phyloP scores from a whole-genome alignment of 2,329 filamentous ascomycete species.

The Aspergillus novofumigatus region DNA sequence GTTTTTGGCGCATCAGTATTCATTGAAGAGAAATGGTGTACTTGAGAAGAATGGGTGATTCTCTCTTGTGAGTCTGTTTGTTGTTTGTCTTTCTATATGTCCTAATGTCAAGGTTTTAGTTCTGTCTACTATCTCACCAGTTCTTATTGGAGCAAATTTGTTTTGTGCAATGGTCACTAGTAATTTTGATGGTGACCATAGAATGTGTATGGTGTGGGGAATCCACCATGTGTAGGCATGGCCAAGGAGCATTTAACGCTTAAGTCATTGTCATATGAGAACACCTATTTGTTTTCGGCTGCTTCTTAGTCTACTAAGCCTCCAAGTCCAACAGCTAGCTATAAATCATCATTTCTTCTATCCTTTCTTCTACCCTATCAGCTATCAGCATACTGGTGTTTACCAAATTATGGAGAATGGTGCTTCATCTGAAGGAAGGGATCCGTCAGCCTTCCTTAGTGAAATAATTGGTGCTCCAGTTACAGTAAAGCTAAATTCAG shows the following conservation, averaged over 20 bases:
- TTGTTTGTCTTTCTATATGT: not conserved
- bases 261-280: not conserved
- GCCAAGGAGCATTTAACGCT: too few relatives aligned
- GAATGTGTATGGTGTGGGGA: too few relatives aligned
- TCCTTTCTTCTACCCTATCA: too few relatives aligned
- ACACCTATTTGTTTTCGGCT: not conserved
- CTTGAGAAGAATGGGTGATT: not conserved
- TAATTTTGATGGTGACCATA: not conserved
- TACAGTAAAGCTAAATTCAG: constrained; percentile 97
- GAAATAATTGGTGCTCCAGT: constrained; percentile 94
- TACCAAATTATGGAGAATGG: constrained; percentile 67
- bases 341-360: not conserved
- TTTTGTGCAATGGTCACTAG: not conserved
- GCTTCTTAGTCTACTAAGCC: not conserved
- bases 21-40: not conserved
- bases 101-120: not conserved
- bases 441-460: constrained; percentile 87
- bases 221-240: too few relatives aligned
- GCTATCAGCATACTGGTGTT: too few relatives aligned
- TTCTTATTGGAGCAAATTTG: not conserved
- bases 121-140: not conserved
- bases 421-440: constrained; percentile 67
- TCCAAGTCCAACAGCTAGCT: not conserved
- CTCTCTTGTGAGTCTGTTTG: not conserved
- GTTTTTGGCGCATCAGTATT: not conserved